Evolutionary conservation across 345 rosid species (phyloP).

Genomic region (Populus simonii): DNA sequence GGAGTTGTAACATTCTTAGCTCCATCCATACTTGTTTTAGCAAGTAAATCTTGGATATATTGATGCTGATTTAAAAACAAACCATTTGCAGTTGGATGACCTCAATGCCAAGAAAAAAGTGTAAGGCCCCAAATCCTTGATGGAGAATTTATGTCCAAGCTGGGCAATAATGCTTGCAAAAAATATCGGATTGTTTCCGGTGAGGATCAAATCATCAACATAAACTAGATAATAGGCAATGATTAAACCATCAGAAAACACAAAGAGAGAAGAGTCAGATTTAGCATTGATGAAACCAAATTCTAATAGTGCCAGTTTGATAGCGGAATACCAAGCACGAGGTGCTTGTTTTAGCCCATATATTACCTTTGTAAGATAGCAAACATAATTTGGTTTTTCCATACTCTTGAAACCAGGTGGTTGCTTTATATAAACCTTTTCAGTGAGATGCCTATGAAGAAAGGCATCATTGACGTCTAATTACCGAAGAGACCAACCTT

Average conservation of each 20-base stretch:
- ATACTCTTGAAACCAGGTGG: accelerated
- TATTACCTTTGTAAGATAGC: not conserved
- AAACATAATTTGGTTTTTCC: not conserved
- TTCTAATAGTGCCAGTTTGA: not conserved
- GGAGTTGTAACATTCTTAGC: too few species aligned
- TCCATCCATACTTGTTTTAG: too few species aligned
- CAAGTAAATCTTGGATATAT: too few species aligned
- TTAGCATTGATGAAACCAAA: not conserved
- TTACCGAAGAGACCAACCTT: not conserved
- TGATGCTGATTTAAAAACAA: too few species aligned
- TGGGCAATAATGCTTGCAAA: too few species aligned
- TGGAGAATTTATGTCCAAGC: too few species aligned
- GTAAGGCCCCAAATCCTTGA: too few species aligned
- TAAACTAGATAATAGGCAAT: too few species aligned
- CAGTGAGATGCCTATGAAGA: not conserved
- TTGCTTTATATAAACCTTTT: not conserved
- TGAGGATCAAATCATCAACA: too few species aligned
- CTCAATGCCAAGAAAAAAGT: too few species aligned
- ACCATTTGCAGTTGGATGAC: too few species aligned
- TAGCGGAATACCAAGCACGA: not conserved
- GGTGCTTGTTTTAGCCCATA: not conserved
- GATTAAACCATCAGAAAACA: too few species aligned
- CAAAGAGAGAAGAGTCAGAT: not conserved
- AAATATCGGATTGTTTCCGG: accelerated
- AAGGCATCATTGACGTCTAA: not conserved